Evolutionary conservation across 768 basidiomycete genomes (phyloP).

Genomic region (Boletus insuetus): DNA sequence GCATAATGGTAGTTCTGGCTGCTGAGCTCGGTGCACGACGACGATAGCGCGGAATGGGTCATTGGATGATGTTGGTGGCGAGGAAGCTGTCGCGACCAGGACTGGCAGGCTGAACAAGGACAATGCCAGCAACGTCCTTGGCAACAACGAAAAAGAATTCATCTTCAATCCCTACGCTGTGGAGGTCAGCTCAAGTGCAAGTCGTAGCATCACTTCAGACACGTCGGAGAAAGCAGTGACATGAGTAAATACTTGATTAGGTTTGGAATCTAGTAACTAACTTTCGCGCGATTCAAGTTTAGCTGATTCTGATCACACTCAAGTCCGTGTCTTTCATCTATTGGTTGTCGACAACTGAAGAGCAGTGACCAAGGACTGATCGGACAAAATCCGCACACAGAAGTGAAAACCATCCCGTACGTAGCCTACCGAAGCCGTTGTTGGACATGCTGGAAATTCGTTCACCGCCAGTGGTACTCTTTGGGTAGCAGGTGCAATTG

Average conservation of each 20-base stretch:
- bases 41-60: constrained; percentile 63
- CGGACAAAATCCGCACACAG: too few relatives aligned
- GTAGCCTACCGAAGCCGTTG: too few relatives aligned
- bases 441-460: background rate
- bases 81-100: constrained; percentile 26
- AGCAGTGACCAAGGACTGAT: too few relatives aligned
- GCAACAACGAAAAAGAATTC: constrained; percentile 6
- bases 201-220: too few relatives aligned
- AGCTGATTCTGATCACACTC: too few relatives aligned
- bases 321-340: too few relatives aligned
- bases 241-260: too few relatives aligned
- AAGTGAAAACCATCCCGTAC: too few relatives aligned
- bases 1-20: constrained; percentile 60
- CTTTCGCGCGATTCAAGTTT: too few relatives aligned
- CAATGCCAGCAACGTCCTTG: constrained; percentile 25
- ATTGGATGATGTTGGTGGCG: constrained; percentile 40
- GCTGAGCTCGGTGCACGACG: constrained; percentile 40
- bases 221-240: too few relatives aligned
- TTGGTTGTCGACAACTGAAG: too few relatives aligned
- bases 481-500: constrained; percentile 4
- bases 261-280: too few relatives aligned
- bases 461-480: background rate
- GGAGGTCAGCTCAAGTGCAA: background rate
- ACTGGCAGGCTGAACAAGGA: constrained; percentile 36
- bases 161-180: constrained; percentile 7